Evolutionary conservation across 768 basidiomycete species (phyloP), one percentile per base, ranked within the genome.

Genomic region (Trametes villosa): DNA sequence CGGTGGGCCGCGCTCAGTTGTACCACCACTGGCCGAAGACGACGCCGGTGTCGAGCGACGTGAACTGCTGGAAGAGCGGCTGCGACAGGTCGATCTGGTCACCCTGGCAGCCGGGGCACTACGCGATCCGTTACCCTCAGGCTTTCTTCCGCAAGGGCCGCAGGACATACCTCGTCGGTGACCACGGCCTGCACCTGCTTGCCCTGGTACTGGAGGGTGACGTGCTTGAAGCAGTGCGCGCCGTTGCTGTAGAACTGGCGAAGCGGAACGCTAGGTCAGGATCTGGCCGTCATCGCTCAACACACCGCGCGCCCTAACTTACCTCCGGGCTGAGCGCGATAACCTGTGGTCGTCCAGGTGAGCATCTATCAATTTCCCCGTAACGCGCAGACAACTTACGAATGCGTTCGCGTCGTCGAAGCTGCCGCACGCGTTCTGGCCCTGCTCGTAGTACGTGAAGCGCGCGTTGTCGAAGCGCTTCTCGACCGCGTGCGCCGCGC

Each of bases 31-130:
- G 65, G 52, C 85, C 88, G 62, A 81, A 81, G 53, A 92, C 65
- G 6, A 87, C 81, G 36, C 91, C 91, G 3, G 40, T 67, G 47
- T 63, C 62, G 52, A 59, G 57, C 17, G 62, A 31, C n/a, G 81
- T 83, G 65, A 93, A 90, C 77, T 75, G 81, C 27, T 74, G 64
- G 74, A 94, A 93, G 46, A 93, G 79, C 51, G 86, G 85, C 18
- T 75, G 70, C 20, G 86, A 86, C 57, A 92, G 76, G 75, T 94
- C 92, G 29, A 91, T 80, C 40, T 83, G 88, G 18, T 78, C 81
- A 29, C 69, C 81, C 24, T 83, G 83, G 70, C 91, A 93, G 15
- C 80, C 82, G 44, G 85, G 83, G 70, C 90, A 91, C 83, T 89
- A 64, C 33, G 15, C 13, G 15, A 29, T 42, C 22, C 13, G 15